Evolutionary conservation across 1,139 yeast genomes (phyloP).

Genomic region (Candida glucosophila): DNA sequence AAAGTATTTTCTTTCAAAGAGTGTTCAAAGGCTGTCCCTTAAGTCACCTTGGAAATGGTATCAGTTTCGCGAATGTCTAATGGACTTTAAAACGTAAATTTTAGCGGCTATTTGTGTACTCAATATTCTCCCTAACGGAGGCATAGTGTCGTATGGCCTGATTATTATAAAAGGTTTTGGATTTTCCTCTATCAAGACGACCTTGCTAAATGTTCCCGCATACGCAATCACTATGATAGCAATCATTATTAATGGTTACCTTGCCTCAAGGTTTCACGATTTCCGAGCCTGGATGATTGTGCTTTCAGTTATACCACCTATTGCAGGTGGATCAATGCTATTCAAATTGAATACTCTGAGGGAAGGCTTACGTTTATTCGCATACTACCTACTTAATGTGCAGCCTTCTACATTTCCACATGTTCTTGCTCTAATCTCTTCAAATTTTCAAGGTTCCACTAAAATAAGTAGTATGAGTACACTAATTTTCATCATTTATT

Average conservation of each 20-base stretch:
- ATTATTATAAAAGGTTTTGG: slow-evolving; percentile 32
- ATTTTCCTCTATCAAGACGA: slow-evolving; percentile 21
- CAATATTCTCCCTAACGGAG: slow-evolving; percentile 30
- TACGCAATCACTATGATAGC: slow-evolving; percentile 29
- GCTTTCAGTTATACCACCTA: slow-evolving; percentile 29
- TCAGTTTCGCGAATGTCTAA: slow-evolving; percentile 10
- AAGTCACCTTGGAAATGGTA: slow-evolving; percentile 18
- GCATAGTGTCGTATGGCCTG: slow-evolving; percentile 31
- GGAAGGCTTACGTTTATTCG: slow-evolving; percentile 23
- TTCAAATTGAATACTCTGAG: slow-evolving; percentile 10
- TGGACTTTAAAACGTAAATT: slow-evolving; percentile 25
- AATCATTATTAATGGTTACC: slow-evolving; percentile 22
- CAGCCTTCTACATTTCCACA: slow-evolving; percentile 28
- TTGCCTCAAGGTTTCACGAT: slow-evolving; percentile 19
- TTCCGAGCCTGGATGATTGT: slow-evolving; percentile 23
- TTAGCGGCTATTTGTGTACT: slow-evolving; percentile 29
- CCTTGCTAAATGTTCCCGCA: slow-evolving; percentile 33
- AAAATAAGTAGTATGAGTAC: slow-evolving; percentile 23
- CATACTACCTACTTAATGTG: slow-evolving; percentile 27
- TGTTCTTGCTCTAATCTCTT: slow-evolving; percentile 26
- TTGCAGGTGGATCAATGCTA: slow-evolving; percentile 25
- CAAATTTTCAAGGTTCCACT: slow-evolving; percentile 30
- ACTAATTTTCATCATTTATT: slow-evolving; percentile 25
- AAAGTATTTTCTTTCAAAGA: slow-evolving; percentile 16
- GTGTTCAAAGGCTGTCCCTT: slow-evolving; percentile 21